Conservation (phyloP, 2,329 filamentous ascomycete genomes). For the Septoria linicola region DNA sequence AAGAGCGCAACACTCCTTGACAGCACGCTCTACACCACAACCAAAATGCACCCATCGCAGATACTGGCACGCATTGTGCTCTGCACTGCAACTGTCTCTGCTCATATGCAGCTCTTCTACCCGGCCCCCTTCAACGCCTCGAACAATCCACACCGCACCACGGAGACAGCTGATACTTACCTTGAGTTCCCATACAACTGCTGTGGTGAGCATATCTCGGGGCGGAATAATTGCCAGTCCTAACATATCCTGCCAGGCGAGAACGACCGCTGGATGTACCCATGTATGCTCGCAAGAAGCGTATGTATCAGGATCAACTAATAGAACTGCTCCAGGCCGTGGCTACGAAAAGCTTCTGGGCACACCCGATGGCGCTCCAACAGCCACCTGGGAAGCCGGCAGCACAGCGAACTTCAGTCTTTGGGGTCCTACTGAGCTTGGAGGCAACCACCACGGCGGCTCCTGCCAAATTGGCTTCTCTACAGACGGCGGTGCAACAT, state of each 20-base stretch:
- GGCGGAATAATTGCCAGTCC: too few relatives aligned
- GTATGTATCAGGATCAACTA: not conserved
- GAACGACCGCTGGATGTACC: slow-evolving; percentile 34
- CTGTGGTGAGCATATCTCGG: too few relatives aligned
- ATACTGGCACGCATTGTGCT: slow-evolving; percentile 15
- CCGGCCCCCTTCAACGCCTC: slow-evolving; percentile 46
- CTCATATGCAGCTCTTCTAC: slow-evolving; percentile 40
- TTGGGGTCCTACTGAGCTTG: slow-evolving; percentile 24
- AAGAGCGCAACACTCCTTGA: slow-evolving; percentile 1
- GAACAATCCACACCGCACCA: slow-evolving; percentile 46
- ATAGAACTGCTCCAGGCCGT: slow-evolving; percentile 24
- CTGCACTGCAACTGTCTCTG: not conserved
- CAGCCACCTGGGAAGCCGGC: slow-evolving; percentile 46
- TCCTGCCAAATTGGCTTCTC: slow-evolving; percentile 49
- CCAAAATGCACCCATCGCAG: slow-evolving; percentile 17
- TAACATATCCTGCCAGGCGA: too few relatives aligned
- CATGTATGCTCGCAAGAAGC: slow-evolving; percentile 34
- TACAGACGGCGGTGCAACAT: slow-evolving; percentile 45
- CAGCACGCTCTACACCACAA: not conserved
- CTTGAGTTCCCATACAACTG: slow-evolving; percentile 50
- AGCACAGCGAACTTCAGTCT: slow-evolving; percentile 45
- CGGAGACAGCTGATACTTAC: slow-evolving; percentile 35
- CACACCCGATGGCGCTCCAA: slow-evolving; percentile 44
- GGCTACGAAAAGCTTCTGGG: slow-evolving; percentile 48
- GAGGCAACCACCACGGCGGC: slow-evolving; percentile 49